These are phyloP conservation scores for Neonectria magnoliae DNA, from an alignment of 2,329 filamentous ascomycete genomes.

Conservation along the genomic window DNA sequence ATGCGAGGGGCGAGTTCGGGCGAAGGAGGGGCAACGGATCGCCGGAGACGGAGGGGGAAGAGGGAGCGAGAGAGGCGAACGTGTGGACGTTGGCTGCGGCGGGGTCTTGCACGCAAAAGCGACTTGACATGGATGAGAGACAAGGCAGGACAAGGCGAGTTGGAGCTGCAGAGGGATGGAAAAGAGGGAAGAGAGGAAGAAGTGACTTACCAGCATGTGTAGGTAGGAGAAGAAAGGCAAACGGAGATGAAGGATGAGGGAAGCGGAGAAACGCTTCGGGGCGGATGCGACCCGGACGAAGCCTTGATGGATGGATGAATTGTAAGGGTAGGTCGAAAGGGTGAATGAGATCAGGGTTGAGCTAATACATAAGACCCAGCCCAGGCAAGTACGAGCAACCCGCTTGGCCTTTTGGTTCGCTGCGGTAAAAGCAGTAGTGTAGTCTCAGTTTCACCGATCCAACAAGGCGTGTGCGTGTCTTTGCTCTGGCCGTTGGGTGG, in stretches of 20 bases:
- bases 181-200: conserved; percentile 14
- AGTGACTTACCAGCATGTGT: conserved; percentile 32
- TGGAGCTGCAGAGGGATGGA: conserved; percentile 6
- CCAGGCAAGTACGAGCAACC: conserved; percentile 9
- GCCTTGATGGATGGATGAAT: not conserved
- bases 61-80: conserved; percentile 31
- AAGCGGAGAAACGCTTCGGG: conserved; percentile 29
- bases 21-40: conserved; percentile 41
- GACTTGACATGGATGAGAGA: not conserved
- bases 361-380: conserved; percentile 18
- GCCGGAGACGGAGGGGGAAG: conserved; percentile 38
- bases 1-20: conserved; percentile 37
- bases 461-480: not conserved
- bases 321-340: not conserved
- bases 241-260: conserved; percentile 23
- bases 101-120: conserved; percentile 21
- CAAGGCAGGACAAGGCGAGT: conserved; percentile 12
- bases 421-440: not conserved
- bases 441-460: conserved; percentile 2
- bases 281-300: conserved; percentile 16
- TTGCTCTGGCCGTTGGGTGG: not conserved
- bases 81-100: conserved; percentile 29
- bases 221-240: conserved; percentile 13
- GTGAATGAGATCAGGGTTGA: conserved; percentile 16
- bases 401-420: conserved; percentile 7